phyloP scores from a whole-genome alignment of 106 monocot species.

The Dendrobium catenatum region DNA sequence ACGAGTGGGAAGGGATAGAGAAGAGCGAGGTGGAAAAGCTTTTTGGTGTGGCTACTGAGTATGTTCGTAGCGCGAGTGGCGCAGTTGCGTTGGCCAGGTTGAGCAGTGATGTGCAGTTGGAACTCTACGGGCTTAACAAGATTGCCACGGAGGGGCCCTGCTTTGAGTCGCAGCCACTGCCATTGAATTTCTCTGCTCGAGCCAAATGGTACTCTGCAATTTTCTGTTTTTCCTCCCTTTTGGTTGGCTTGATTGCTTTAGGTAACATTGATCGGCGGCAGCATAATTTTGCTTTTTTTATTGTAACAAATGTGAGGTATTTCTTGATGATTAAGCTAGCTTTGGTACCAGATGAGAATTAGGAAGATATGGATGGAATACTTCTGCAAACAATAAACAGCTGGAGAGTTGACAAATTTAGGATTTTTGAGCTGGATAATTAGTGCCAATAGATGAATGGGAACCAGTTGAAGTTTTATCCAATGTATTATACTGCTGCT shows the following conservation, averaged over 20 bases:
- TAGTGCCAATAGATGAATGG: background rate
- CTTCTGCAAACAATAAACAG: background rate
- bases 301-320: background rate
- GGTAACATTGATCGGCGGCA: background rate
- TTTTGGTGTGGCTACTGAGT: slow-evolving; percentile 37
- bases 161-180: slow-evolving; percentile 49
- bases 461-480: background rate
- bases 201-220: slow-evolving; percentile 46
- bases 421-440: background rate
- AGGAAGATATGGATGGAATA: background rate
- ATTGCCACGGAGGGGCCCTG: slow-evolving; percentile 73
- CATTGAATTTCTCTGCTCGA: slow-evolving; percentile 55
- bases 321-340: background rate
- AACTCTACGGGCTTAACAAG: slow-evolving; percentile 54
- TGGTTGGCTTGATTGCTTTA: background rate
- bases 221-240: background rate
- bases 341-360: background rate
- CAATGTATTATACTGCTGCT: background rate
- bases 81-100: slow-evolving; percentile 28
- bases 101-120: slow-evolving; percentile 44
- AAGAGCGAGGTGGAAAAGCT: slow-evolving; percentile 54
- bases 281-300: background rate
- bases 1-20: slow-evolving; percentile 78
- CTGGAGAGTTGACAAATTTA: background rate
- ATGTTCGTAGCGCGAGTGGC: slow-evolving; percentile 20